Evolutionary conservation across 2,329 filamentous ascomycete genomes (phyloP).

Genomic region (Colletotrichum tanaceti): DNA sequence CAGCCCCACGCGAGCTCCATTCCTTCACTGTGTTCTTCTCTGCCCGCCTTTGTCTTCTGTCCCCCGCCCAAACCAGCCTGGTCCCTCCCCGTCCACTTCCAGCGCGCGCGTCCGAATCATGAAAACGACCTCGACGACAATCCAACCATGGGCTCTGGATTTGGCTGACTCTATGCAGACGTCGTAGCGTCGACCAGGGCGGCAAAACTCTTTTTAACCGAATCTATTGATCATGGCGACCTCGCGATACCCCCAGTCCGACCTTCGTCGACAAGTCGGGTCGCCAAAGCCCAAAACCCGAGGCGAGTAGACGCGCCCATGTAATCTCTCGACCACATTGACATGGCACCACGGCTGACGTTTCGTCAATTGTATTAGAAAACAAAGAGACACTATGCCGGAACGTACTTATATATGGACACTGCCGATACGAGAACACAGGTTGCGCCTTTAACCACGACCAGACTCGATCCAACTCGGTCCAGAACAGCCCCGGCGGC

Average conservation of each 20-base stretch:
- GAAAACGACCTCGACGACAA: constrained; percentile 24
- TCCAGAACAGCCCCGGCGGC: constrained; percentile 35
- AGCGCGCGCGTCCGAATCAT: constrained; percentile 34
- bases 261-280: constrained; percentile 64
- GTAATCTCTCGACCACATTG: constrained; percentile 36
- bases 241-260: constrained; percentile 58
- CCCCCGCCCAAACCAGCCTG: constrained; percentile 26
- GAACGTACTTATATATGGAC: constrained; percentile 92
- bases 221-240: constrained; percentile 57
- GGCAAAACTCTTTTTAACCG: constrained; percentile 44
- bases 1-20: constrained; percentile 41
- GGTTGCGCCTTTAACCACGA: constrained; percentile 94
- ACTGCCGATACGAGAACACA: constrained; percentile 91
- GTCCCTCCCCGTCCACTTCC: constrained; percentile 22
- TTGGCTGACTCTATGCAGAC: constrained; percentile 48
- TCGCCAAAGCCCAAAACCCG: constrained; percentile 68
- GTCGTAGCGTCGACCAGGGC: constrained; percentile 57
- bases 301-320: constrained; percentile 54
- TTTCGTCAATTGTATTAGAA: constrained; percentile 58
- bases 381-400: constrained; percentile 92
- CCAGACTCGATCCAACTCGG: constrained; percentile 65
- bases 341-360: constrained; percentile 39
- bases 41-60: constrained; percentile 40
- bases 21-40: constrained; percentile 31
- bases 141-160: constrained; percentile 34